Conservation (phyloP, 768 basidiomycete genomes). For the Leccinum boreale region DNA sequence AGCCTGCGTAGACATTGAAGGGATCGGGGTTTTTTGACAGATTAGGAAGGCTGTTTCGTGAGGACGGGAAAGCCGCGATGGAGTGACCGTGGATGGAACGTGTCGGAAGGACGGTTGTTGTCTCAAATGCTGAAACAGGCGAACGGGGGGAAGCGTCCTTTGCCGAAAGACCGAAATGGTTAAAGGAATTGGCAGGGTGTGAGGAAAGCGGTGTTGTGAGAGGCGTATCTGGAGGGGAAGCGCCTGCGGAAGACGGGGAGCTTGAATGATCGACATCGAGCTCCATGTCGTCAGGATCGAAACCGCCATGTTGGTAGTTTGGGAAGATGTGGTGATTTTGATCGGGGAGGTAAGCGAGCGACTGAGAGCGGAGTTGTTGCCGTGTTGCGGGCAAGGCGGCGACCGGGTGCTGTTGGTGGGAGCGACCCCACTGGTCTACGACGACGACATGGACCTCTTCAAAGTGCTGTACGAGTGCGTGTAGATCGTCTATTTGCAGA, state of each 20-base stretch:
- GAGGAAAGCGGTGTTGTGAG: conserved; percentile 41
- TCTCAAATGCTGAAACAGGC: conserved; percentile 50
- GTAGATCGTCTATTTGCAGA: conserved; percentile 67
- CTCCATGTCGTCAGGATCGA: conserved; percentile 83
- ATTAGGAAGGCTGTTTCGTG: conserved; percentile 26
- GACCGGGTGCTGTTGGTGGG: conserved; percentile 30
- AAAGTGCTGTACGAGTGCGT: conserved; percentile 88
- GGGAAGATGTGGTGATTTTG: conserved; percentile 25
- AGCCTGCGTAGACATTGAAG: conserved; percentile 69
- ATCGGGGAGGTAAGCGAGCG: conserved; percentile 29
- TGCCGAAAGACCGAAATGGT: conserved; percentile 30
- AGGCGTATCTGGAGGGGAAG: conserved; percentile 43
- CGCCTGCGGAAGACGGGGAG: conserved; percentile 42
- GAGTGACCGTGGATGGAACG: conserved; percentile 38
- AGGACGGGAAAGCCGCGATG: conserved; percentile 33
- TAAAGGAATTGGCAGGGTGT: conserved; percentile 30
- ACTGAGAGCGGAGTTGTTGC: conserved; percentile 32
- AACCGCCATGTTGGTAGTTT: conserved; percentile 36
- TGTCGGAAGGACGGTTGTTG: conserved; percentile 51
- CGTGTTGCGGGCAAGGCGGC: conserved; percentile 34
- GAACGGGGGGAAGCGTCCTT: conserved; percentile 26
- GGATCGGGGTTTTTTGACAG: conserved; percentile 44
- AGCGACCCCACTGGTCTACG: conserved; percentile 41
- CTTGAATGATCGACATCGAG: conserved; percentile 62
- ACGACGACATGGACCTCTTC: conserved; percentile 88